Evolutionary conservation across 495 filamentous ascomycete genomes (phyloP), one percentile per base, ranked within the genome.

Genomic region (Aspergillus affinis): DNA sequence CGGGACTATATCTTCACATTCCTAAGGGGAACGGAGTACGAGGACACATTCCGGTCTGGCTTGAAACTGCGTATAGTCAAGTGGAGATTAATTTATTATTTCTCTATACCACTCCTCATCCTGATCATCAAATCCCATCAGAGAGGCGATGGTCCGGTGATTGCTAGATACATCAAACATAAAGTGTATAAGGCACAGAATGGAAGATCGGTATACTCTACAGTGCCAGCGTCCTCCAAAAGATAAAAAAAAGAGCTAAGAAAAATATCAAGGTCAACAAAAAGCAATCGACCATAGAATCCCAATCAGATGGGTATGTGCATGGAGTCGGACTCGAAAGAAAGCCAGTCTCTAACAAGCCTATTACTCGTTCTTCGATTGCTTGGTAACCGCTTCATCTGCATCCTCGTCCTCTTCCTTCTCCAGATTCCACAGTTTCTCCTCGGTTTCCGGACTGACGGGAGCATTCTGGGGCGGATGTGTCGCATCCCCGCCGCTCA

Each of bases 401-500:
- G 30, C 57, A 41, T 32, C 65, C 20, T 55, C 55, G n/a, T 44
- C 59, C 19, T 61, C 55, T 46, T 75, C 75, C 30, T 68, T 71
- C 61, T 75, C 58, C 41, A 74, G 60, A 49, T 74, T 61, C 69
- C 67, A 75, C 54, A 74, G 63, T 53, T 74, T 67, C 21, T 77
- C 76, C 27, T 71, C 55, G 9, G 72, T 63, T 30, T 55, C 56
- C 7, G 69, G 51, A 46, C 64, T 66, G 6, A 66, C 48, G 29
- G 68, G 54, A 12, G 68, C 56, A 41, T 41, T 58, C 6, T 48
- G 51, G 9, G 70, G 65, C n/a, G 75, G 61, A 20, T 69, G 63
- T 0, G 58, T 26, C 2, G 75, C 72, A 45, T 95, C 91, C 10
- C 88, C 88, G 15, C 92, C 95, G 62, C 83, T 93, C 83, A 98